Base-by-base conservation (phyloP, 495 filamentous ascomycete genomes). In the Hyaloscypha finlandica region DNA sequence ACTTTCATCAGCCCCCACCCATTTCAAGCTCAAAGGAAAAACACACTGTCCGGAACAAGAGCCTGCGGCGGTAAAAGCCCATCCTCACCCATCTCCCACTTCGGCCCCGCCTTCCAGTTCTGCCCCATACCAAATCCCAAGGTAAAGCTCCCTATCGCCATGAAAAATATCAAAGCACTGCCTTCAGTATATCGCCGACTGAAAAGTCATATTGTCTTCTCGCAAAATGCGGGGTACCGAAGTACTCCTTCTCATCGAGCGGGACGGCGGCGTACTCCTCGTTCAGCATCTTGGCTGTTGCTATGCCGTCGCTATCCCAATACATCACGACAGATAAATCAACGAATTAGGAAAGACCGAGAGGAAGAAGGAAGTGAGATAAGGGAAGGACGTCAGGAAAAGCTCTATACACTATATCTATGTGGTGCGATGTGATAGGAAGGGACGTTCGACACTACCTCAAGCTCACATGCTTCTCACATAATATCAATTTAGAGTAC, bases 41-140 rank as follows among this genome's bases (percentile, higher is more conserved):
- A 62, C 66, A 61, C 61, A 74, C 72, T 70, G 9, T 57, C 53
- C 8, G 64, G 61, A 32, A 74, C 42, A 53, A 74, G 68, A 4
- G 30, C 55, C 53, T 72, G 70, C 20, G 64, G 70, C 20, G 57
- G 55, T 31, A 72, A 42, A 29, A 64, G 33, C 2, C 61, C 62
- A 61, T 70, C 30, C 32, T 57, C 25, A 12, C 31, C 22, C 25
- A 6, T 16, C 33, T n/a, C 16, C 59, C 19, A 29, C 57, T 3
- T 25, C 22, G 56, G 42, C 22, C n/a, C 29, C 8, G 16, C 33
- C 6, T 62, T 32, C 65, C 62, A 68, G 63, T 20, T 63, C 25
- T 66, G 56, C 6, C 70, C 70, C 29, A 58, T 55, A 8, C 29
- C 63, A n/a, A 69, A 60, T 1, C 70, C 70, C 48, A 29, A 57